Evolutionary conservation across 2,329 filamentous ascomycete genomes (phyloP).

Genomic region (Diaporthe aspalathi): DNA sequence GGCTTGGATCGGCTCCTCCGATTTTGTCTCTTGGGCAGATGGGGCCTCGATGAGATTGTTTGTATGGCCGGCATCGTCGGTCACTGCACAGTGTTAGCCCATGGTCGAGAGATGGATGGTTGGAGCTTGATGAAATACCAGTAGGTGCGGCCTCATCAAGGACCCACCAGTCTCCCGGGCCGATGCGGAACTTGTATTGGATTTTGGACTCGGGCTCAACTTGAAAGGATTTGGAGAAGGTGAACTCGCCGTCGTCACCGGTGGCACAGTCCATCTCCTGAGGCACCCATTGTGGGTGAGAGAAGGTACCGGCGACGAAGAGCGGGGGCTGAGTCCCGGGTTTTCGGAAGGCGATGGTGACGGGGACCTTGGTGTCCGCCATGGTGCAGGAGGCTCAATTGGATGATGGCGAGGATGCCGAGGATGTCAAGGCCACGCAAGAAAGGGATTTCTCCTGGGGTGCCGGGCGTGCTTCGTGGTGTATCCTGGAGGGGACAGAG

Average conservation of each 20-base stretch:
- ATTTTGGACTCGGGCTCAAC: conserved; percentile 69
- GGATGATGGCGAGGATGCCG: neutral
- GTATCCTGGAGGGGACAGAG: neutral
- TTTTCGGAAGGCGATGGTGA: conserved; percentile 71
- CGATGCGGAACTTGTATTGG: conserved; percentile 81
- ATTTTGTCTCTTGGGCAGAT: conserved; percentile 1
- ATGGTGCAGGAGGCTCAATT: conserved; percentile 43
- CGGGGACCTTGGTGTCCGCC: conserved; percentile 53
- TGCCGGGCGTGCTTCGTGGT: neutral
- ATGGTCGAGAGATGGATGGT: neutral
- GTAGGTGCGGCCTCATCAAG: conserved; percentile 71
- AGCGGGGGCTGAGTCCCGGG: conserved; percentile 73
- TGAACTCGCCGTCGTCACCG: conserved; percentile 63
- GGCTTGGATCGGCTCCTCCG: neutral
- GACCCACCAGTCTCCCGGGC: conserved; percentile 76
- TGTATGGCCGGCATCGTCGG: conserved; percentile 58
- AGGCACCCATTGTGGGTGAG: conserved; percentile 73
- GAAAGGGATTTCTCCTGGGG: neutral
- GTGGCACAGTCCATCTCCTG: conserved; percentile 71
- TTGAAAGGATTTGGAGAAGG: conserved; percentile 68
- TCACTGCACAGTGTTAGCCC: conserved; percentile 44
- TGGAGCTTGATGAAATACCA: conserved; percentile 55
- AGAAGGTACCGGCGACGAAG: conserved; percentile 77
- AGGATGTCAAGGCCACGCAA: neutral
- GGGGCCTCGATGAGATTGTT: conserved; percentile 60